Base-by-base conservation (phyloP, 257 asterid genomes). In the Prunella vulgaris region DNA sequence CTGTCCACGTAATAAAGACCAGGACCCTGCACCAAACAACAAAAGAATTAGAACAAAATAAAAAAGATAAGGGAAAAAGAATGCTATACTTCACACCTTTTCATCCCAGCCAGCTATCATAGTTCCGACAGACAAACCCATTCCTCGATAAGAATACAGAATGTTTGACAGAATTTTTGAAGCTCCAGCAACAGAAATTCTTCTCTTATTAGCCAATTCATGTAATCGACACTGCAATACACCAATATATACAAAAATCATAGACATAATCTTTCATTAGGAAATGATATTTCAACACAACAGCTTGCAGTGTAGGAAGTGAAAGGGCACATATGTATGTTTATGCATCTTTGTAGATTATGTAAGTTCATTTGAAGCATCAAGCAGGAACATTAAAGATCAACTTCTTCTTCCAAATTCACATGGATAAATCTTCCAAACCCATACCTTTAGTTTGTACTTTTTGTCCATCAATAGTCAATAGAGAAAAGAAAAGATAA, bases 61-160 rank as follows among this genome's bases (percentile, higher is more conserved):
- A 10, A 0, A 35, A 33, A 9, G 12, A 2, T 7, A 30, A 37
- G 15, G 53, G 25, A 22, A 44, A 32, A 20, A 69, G 15, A 38
- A 35, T 18, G 25, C 70, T 40, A 61, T 28, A 54, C 18, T 37
- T 68, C 64, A 70, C 17, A 93, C 99, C 97, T 86, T 84, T 76
- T 93, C 99, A 78, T 93, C 99, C 97, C 96, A 93, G 64, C 99
- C 99, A 49, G 97, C 97, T 54, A 93, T 93, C 99, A 90, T 93
- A 22, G 97, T 91, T 68, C 96, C 97, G 60, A 91, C 95, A 1
- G 97, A 93, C 76, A 93, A 80, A 53, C 97, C 97, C 96, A 91
- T 91, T 76, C 99, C 97, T 49, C 97, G 85, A 75, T 90, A 93
- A 35, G 97, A 89, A 74, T 90, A 93, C 42, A 90, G 87, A 64